Conservation (phyloP, 2,329 filamentous ascomycete species). For the Fusarium nygamai region DNA sequence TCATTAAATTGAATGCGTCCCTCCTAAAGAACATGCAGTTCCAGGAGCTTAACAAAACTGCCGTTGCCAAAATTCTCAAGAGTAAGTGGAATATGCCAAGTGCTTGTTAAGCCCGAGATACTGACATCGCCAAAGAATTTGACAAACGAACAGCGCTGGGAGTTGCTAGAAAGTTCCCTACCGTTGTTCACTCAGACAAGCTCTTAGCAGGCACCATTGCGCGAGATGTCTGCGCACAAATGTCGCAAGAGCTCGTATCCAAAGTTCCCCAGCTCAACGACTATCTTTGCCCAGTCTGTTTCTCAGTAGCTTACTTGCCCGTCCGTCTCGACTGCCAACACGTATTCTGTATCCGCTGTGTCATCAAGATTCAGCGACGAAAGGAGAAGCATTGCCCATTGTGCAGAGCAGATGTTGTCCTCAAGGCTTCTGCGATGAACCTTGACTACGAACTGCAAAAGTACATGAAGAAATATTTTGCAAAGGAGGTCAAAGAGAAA, state of each 20-base stretch:
- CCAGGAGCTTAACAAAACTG: constrained; percentile 82
- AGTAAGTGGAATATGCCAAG: constrained; percentile 60
- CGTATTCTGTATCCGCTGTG: constrained; percentile 84
- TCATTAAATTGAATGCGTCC: constrained; percentile 76
- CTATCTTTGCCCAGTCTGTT: constrained; percentile 84
- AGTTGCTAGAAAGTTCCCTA: constrained; percentile 70
- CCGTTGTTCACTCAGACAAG: constrained; percentile 65
- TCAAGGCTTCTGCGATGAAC: constrained; percentile 75
- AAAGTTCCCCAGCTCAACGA: constrained; percentile 86
- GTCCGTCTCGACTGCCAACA: constrained; percentile 80
- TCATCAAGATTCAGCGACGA: constrained; percentile 80
- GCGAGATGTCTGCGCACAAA: constrained; percentile 77
- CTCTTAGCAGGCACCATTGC: constrained; percentile 75
- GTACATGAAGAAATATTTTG: constrained; percentile 81
- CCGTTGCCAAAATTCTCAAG: constrained; percentile 85
- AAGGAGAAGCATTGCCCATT: constrained; percentile 77
- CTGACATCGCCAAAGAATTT: constrained; percentile 71
- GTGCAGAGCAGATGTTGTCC: constrained; percentile 77
- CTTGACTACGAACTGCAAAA: constrained; percentile 74
- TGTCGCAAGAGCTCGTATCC: constrained; percentile 76
- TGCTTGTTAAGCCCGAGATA: background rate
- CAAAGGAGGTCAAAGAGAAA: constrained; percentile 74
- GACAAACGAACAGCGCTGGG: constrained; percentile 84
- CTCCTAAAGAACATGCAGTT: constrained; percentile 86
- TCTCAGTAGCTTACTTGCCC: constrained; percentile 81